Base-by-base conservation (phyloP, 202 grass and related monocot species). In the Hordeum pubiflorum region DNA sequence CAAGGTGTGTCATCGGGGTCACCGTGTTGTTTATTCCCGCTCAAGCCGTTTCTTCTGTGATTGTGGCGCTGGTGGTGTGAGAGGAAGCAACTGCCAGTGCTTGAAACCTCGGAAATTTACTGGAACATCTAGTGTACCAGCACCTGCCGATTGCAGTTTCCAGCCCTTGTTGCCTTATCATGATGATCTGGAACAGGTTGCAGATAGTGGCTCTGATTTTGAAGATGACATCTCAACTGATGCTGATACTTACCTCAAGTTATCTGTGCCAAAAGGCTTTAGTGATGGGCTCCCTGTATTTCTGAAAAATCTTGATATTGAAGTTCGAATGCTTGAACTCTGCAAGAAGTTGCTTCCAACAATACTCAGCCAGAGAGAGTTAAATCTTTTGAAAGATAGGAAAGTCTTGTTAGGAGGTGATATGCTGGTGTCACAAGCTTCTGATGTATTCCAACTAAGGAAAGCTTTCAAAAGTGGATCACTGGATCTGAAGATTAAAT, bases 1-100 rank as follows among this genome's bases (percentile, higher is more conserved):
- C 7, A 90, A 89, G 80, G 95, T 98, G 63, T 98, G 95, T 72
- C 95, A 98, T 76, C 88, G 88, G 74, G 95, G 92, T 3, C 95
- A 98, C 85, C 91, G 90, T 62, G 95, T 98, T 78, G 92, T 98
- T 75, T 98, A 98, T 88, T 98, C 95, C 27, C 84, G 95, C 37
- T 98, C 92, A 58, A 98, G 95, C 77, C 92, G 95, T 14, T 98
- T 98, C 88, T 98, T 98, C 57, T 98, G 92, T 84, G 95, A 98
- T 74, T 98, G 95, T 89, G 95, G 95, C 36, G 95, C 95, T 54
- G 95, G 95, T 46, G 95, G 95, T 24, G 94, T 94, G 56, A 91
- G 94, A 82, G 92, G 92, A 79, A 94, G 86, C 72, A 94, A 90
- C 46, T 98, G 95, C 52, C 95, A 94, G 80, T 94, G 95, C 66